Evolutionary conservation across 345 rosid species (phyloP), one percentile per base, ranked within the genome.

Genomic region (Linum lewisii): DNA sequence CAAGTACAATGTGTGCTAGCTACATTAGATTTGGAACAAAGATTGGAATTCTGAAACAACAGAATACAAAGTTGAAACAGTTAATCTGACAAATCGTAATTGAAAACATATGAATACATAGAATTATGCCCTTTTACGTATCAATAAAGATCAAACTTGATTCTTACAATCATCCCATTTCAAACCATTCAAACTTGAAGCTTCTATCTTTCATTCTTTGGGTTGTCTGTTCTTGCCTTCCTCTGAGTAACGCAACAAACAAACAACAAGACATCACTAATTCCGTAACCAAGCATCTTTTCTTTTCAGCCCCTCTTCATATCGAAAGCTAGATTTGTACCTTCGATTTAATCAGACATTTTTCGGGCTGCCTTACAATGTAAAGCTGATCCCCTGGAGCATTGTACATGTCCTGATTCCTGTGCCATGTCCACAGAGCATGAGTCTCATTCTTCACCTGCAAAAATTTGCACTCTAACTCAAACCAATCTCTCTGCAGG

Each of bases 351-450:
- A 47, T 54, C 10, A 66, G 78, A 73, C 94, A 88, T 50, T 26
- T 70, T 20, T 77, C 79, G 47, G 95, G 94, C 71, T 88, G 81
- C 75, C 95, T 73, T 7, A 88, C 98, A 23, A 88, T 83, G 78
- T 84, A 88, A 53, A 92, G 78, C 67, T 78, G 82, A 71, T 88
- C 97, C n/a, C 90, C 98, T 2, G 79, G 70, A 22, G 64, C 25
- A 51, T 66, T 63, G 11, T 61, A 73, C 13, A 75, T 55, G 69
- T 92, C 88, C 76, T 88, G 97, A 53, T 92, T 92, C 24, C 98
- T 72, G 32, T 83, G 78, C 98, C 98, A 91, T 10, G 85, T 82
- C 98, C 98, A 88, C 52, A 88, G 57, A 21, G 96, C 96, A 79
- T 86, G 82, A 6, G 95, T 84, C 63, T 82, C 96, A 51, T 91